A percentile compares a stretch with the other conserved stretches of the same genome.
These are phyloP conservation scores for Fusarium bulbicola DNA, from an alignment of 2,329 filamentous ascomycete species.

Conservation along the genomic window DNA sequence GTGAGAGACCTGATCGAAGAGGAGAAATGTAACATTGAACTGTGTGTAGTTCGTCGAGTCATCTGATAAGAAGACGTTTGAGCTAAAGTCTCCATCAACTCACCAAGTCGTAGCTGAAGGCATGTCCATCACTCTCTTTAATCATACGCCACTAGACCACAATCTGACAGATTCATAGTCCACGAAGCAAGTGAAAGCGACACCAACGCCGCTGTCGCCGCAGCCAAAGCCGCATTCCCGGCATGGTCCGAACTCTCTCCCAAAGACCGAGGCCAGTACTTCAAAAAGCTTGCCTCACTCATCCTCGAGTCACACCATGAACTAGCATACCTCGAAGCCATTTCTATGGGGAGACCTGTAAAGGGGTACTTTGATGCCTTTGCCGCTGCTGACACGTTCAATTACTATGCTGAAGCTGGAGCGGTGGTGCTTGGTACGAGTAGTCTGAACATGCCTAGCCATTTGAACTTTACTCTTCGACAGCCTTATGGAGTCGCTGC, in stretches of 20 bases:
- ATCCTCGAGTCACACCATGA: slow-evolving; percentile 51
- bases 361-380: slow-evolving; percentile 41
- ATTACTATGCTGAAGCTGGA: slow-evolving; percentile 53
- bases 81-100: background rate
- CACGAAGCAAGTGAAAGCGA: slow-evolving; percentile 44
- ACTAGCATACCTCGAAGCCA: slow-evolving; percentile 46
- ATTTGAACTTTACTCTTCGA: slow-evolving; percentile 54
- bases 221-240: slow-evolving; percentile 58
- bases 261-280: slow-evolving; percentile 48
- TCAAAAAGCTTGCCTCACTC: slow-evolving; percentile 57
- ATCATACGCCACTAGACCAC: rapidly evolving
- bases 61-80: background rate
- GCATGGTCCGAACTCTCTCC: slow-evolving; percentile 54
- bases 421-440: slow-evolving; percentile 52
- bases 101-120: background rate
- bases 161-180: background rate
- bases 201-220: slow-evolving; percentile 58
- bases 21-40: rapidly evolving
- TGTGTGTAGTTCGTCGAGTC: background rate
- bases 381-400: slow-evolving; percentile 51
- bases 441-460: slow-evolving; percentile 58
- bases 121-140: background rate
- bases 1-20: rapidly evolving
- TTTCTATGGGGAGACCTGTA: slow-evolving; percentile 14
- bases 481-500: slow-evolving; percentile 62